phyloP scores from a whole-genome alignment of 2,329 filamentous ascomycete species.

The Lecanoromycetidae sp. region DNA sequence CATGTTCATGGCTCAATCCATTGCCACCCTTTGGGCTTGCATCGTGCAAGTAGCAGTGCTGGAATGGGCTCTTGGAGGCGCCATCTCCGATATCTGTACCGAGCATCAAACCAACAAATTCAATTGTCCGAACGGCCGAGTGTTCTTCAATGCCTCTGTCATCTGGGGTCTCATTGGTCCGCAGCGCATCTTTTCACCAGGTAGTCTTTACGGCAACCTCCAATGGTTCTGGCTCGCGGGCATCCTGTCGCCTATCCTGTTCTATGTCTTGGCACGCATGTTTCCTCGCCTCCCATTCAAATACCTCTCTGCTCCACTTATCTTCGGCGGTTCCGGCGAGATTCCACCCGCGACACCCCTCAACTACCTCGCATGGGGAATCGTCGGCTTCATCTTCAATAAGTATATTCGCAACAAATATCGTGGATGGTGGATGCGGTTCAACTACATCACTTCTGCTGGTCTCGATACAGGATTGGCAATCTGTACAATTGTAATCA shows the following conservation, averaged over 20 bases:
- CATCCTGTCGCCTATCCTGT: conserved; percentile 48
- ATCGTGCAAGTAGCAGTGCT: conserved; percentile 37
- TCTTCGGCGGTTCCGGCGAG: conserved; percentile 52
- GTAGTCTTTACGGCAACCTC: conserved; percentile 50
- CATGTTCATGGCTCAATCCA: conserved; percentile 40
- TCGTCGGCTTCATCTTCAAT: conserved; percentile 57
- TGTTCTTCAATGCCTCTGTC: conserved; percentile 58
- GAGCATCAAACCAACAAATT: conserved; percentile 47
- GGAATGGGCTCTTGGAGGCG: conserved; percentile 34
- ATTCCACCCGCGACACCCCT: conserved; percentile 59
- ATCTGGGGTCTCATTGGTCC: conserved; percentile 66
- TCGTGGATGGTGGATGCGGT: conserved; percentile 64
- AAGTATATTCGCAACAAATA: conserved; percentile 52
- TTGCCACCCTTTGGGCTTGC: conserved; percentile 38
- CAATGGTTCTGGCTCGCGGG: conserved; percentile 64
- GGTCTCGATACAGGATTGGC: conserved; percentile 45
- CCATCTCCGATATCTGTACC: conserved; percentile 54
- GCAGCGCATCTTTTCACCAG: conserved; percentile 52
- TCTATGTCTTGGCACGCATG: conserved; percentile 48
- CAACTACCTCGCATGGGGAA: conserved; percentile 59
- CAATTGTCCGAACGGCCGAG: conserved; percentile 44
- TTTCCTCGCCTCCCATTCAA: conserved; percentile 51
- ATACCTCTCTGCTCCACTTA: conserved; percentile 55
- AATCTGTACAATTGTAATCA: conserved; percentile 1
- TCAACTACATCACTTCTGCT: conserved; percentile 64